Conservation (phyloP, 139 green algal genomes). For the Chlorella vulgaris region DNA sequence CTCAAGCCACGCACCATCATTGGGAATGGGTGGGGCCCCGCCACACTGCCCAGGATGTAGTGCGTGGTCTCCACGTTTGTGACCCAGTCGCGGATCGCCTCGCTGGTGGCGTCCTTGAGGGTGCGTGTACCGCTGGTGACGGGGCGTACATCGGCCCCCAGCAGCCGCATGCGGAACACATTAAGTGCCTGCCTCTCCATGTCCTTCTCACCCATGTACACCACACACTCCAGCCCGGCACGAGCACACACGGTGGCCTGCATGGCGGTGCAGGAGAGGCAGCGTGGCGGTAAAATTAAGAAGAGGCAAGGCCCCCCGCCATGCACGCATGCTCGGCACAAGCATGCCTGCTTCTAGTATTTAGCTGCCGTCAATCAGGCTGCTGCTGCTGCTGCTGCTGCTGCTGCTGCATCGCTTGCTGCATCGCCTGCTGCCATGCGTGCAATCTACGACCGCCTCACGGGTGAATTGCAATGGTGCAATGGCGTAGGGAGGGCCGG, state of each 20-base stretch:
- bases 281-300: too few species aligned
- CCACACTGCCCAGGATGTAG: slow-evolving; percentile 98
- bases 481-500: too few species aligned
- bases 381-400: too few species aligned
- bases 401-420: too few species aligned
- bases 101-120: slow-evolving; percentile 97
- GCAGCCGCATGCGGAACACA: slow-evolving; percentile 98
- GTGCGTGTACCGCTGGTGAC: slow-evolving; percentile 93
- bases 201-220: slow-evolving; percentile 99
- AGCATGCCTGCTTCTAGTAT: too few species aligned
- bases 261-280: too few species aligned
- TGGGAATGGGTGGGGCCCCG: slow-evolving; percentile 98
- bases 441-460: too few species aligned
- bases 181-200: slow-evolving; percentile 98
- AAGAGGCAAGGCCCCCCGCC: not conserved
- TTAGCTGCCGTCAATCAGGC: too few species aligned
- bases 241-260: slow-evolving; percentile 96
- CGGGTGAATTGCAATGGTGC: too few species aligned
- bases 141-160: slow-evolving; percentile 91
- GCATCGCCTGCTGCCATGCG: not conserved
- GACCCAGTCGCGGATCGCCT: slow-evolving; percentile 99
- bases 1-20: slow-evolving; percentile 94
- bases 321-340: too few species aligned
- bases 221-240: slow-evolving; percentile 94
- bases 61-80: slow-evolving; percentile 99